These are phyloP conservation scores for Picochlorum sp. DNA, from an alignment of 139 green algal species.

Conservation along the genomic window DNA sequence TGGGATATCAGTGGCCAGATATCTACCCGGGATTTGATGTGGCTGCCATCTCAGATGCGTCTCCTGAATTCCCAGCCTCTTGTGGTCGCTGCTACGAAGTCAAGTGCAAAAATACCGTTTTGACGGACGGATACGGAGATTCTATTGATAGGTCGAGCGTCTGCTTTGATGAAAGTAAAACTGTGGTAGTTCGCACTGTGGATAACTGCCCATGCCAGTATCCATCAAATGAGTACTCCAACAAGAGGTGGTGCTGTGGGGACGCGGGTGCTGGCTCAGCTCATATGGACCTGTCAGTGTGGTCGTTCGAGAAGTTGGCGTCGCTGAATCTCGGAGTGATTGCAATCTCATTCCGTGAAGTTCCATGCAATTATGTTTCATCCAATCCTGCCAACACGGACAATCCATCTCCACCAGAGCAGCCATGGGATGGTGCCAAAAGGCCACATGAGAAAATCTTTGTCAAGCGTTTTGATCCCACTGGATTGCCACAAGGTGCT, in stretches of 20 bases:
- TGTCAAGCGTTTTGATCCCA: conserved; percentile 13
- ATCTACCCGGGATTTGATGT: conserved; percentile 6
- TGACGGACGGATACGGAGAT: conserved; percentile 20
- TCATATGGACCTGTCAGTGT: conserved; percentile 21
- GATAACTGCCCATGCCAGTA: conserved; percentile 29
- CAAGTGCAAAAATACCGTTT: background rate
- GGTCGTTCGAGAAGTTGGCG: conserved; percentile 19
- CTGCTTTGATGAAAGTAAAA: background rate
- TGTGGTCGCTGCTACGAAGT: conserved; percentile 19
- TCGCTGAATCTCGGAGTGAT: conserved; percentile 5
- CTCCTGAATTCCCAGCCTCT: background rate
- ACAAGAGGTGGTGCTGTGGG: conserved; percentile 33
- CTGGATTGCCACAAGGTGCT: conserved; percentile 5
- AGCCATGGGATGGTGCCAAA: background rate
- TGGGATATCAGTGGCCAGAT: background rate
- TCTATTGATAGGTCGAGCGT: background rate
- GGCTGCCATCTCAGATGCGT: background rate
- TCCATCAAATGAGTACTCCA: conserved; percentile 19
- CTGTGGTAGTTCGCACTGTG: conserved; percentile 10
- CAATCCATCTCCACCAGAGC: background rate
- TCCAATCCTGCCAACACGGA: conserved; percentile 1
- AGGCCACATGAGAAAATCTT: conserved; percentile 2
- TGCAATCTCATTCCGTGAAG: conserved; percentile 5
- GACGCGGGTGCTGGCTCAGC: conserved; percentile 8
- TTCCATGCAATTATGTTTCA: conserved; percentile 9